Base-by-base conservation (phyloP, 208 protist genomes). In the Leishmania aethiopica region DNA sequence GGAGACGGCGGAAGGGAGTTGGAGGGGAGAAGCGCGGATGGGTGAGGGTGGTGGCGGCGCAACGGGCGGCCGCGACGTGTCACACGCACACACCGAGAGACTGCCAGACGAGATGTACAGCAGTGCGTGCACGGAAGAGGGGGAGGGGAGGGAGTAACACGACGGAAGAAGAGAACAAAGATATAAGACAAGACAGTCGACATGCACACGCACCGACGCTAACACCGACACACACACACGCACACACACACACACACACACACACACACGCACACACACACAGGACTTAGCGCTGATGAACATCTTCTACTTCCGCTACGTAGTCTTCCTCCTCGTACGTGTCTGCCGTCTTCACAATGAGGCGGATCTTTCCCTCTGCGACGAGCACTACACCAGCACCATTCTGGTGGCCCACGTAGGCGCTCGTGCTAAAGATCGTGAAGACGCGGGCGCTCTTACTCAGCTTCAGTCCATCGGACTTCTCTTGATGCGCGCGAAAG, bases 381-480 rank as follows among this genome's bases (percentile, higher is more conserved):
- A 98, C 95, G 25, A 98, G 85, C 75, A 98, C 94, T 49, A 97
- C 94, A 47, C 95, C 97, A 7, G 95, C 97, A 32, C 95, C 94
- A 83, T 99, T 98, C 59, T 95, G 87, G 78, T 98, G 94, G 7
- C 97, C 97, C 10, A 97, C 92, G 79, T 99, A 99, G 62, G 97
- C 92, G 72, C 94, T 96, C 11, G 96, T 97, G 85, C 96, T 98
- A 62, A 99, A 99, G 76, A 99, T 97, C 28, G 97, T 98, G 79
- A 99, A 95, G 13, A 98, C 94, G 3, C 95, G 91, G 7, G 93
- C 91, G 79, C 84, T 97, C 80, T 97, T 96, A 82, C 93, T 97
- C 47, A 98, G 88, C 88, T 98, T 96, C 76, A 98, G 85, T 64
- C 97, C 97, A 79, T 98, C 94, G 0, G 92, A 91, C 88, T 97